These are phyloP conservation scores for Geotrichum bryndzae DNA, from an alignment of 1,139 yeast genomes.

Conservation along the genomic window DNA sequence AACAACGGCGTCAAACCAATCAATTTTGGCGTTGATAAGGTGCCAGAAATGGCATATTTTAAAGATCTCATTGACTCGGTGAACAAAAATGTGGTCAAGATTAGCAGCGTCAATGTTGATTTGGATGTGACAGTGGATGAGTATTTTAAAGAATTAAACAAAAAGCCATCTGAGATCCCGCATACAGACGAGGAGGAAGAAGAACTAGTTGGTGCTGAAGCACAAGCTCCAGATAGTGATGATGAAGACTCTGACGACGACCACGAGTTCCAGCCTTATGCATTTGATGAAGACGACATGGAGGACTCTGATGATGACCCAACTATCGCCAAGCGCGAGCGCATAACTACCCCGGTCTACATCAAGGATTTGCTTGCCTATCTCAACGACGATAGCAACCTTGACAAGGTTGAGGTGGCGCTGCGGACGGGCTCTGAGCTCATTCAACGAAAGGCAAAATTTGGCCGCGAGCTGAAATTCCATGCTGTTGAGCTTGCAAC, in stretches of 20 bases:
- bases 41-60: slow-evolving; percentile 20
- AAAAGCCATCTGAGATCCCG: background rate
- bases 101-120: background rate
- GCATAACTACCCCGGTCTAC: slow-evolving; percentile 51
- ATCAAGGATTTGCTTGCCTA: slow-evolving; percentile 57
- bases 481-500: slow-evolving; percentile 46
- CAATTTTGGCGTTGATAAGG: slow-evolving; percentile 36
- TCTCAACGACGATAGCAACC: slow-evolving; percentile 42
- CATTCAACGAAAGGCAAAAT: slow-evolving; percentile 46
- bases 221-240: slow-evolving; percentile 16
- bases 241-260: slow-evolving; percentile 21
- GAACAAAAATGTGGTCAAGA: slow-evolving; percentile 17
- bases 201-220: background rate
- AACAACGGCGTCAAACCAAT: slow-evolving; percentile 29
- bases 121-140: slow-evolving; percentile 5
- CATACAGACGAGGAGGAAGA: background rate
- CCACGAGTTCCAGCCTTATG: slow-evolving; percentile 25
- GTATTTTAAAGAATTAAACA: background rate
- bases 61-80: background rate
- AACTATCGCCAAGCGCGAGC: slow-evolving; percentile 40
- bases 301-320: slow-evolving; percentile 35
- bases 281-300: slow-evolving; percentile 23
- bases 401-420: slow-evolving; percentile 48
- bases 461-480: slow-evolving; percentile 50
- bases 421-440: slow-evolving; percentile 50